Evolutionary conservation across 441 rosid genomes (phyloP), one percentile per base, ranked within the genome.

Genomic region (Cnidoscolus chayamansa): DNA sequence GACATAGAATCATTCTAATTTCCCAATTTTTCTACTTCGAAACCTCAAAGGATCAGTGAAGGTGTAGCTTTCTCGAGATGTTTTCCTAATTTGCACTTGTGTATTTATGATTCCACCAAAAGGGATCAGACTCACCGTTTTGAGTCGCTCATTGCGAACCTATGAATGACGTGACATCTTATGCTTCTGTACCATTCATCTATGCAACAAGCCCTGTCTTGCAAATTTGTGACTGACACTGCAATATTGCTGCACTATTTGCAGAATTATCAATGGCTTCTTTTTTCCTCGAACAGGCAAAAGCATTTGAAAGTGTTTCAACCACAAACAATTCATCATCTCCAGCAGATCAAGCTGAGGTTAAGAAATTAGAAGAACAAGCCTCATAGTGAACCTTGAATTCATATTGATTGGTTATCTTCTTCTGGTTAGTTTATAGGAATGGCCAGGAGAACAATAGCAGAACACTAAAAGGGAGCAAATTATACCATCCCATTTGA

Each of bases 341-440:
- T 4, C 82, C 86, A 15, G 86, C 77, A 8, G 87, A 85, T 78
- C 83, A 88, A 77, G 87, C 79, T 0, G 97, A 91, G 68, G 77
- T 90, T 7, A 86, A 86, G 72, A 84, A 82, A 74, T 76, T 93
- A 72, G 93, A 93, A 81, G 97, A 88, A 72, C 86, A 71, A 77
- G 90, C 93, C 43, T 82, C 80, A 30, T 65, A 7, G 55, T 70
- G 51, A 58, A 71, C 48, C 66, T 32, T 63, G 48, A n/a, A 45
- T 58, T 65, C 47, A 4, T 30, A 1, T 40, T 16, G 15, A 15
- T 63, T 9, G 25, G 15, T 66, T 49, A 30, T 15, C 10, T 8
- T 51, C 15, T 51, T 67, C 48, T 10, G 35, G 47, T 20, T 19
- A 3, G 37, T 48, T 7, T 55, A 2, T 30, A 53, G 53, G 10